A percentile compares a stretch with the other conserved stretches of the same genome.
Evolutionary conservation across 495 filamentous ascomycete species (phyloP).

Genomic region (Trichoderma gamsii): DNA sequence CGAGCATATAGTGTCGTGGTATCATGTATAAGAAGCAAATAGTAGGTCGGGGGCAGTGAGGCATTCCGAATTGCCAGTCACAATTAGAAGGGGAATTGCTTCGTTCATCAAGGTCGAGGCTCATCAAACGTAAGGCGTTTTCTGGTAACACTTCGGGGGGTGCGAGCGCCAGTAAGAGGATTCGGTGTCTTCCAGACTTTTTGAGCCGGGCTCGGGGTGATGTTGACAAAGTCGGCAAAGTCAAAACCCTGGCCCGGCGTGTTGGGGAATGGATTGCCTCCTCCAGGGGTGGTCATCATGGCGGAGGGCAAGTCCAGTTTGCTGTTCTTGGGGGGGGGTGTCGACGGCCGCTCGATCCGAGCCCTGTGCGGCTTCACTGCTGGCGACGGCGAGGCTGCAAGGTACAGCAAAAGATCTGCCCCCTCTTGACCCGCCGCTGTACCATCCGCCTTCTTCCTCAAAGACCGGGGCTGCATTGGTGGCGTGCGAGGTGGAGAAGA

Average conservation of each 20-base stretch:
- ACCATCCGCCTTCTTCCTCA: conserved; percentile 33
- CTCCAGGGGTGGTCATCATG: conserved; percentile 82
- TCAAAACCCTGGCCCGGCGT: conserved; percentile 71
- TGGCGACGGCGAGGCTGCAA: conserved; percentile 88
- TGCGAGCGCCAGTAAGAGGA: conserved; percentile 28
- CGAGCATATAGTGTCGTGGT: conserved; percentile 13
- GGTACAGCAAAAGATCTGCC: conserved; percentile 83
- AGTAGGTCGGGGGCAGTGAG: conserved; percentile 1
- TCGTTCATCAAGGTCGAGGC: conserved; percentile 19
- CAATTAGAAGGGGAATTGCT: background rate
- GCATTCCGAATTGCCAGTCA: background rate
- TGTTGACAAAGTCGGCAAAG: conserved; percentile 94
- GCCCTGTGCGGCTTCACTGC: conserved; percentile 43
- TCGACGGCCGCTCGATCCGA: conserved; percentile 69
- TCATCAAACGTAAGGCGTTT: conserved; percentile 44
- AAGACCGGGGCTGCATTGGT: conserved; percentile 53
- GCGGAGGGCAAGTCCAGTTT: conserved; percentile 70
- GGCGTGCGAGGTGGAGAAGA: conserved; percentile 81
- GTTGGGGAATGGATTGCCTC: conserved; percentile 52
- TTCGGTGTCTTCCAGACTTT: conserved; percentile 70
- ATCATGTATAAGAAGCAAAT: conserved; percentile 16
- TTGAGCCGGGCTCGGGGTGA: conserved; percentile 91
- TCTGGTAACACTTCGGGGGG: conserved; percentile 36
- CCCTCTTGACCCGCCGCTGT: conserved; percentile 66
- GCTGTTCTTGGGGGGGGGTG: conserved; percentile 69